Evolutionary conservation across 2,329 filamentous ascomycete genomes (phyloP).

Genomic region (Fusarium sp.): DNA sequence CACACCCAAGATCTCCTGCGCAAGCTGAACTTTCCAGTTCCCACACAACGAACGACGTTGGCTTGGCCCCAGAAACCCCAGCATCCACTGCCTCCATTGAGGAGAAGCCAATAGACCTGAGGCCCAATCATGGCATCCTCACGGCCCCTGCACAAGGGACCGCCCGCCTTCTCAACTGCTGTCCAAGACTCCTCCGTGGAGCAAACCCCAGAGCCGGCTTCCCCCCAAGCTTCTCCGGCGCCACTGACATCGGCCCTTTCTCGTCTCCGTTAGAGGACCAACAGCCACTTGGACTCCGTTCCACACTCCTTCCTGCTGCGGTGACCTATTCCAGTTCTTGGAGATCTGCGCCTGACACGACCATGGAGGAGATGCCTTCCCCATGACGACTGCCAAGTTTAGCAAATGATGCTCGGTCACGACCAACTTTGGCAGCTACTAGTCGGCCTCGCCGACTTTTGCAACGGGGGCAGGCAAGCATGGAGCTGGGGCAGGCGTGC

Average conservation of each 20-base stretch:
- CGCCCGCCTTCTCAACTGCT: slow-evolving; percentile 3
- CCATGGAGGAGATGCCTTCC: slow-evolving; percentile 18
- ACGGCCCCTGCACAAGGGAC: slow-evolving; percentile 12
- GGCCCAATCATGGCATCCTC: slow-evolving; percentile 5
- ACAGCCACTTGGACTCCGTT: slow-evolving; percentile 23
- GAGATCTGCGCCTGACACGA: slow-evolving; percentile 25
- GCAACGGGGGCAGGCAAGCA: background rate
- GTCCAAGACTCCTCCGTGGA: slow-evolving; percentile 11
- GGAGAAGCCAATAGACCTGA: slow-evolving; percentile 26
- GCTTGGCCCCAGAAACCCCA: slow-evolving; percentile 26
- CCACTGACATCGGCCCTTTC: slow-evolving; percentile 46
- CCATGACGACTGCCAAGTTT: slow-evolving; percentile 47
- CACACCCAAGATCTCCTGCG: background rate
- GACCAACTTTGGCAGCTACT: background rate
- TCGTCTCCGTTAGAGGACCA: slow-evolving; percentile 29
- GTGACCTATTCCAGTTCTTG: slow-evolving; percentile 2
- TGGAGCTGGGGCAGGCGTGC: slow-evolving; percentile 1
- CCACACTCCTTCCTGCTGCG: slow-evolving; percentile 3
- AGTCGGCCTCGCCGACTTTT: slow-evolving; percentile 3
- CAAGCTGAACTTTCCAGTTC: background rate
- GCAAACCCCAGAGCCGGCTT: slow-evolving; percentile 22
- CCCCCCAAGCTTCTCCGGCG: slow-evolving; percentile 27
- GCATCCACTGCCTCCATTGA: slow-evolving; percentile 21
- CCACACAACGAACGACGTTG: background rate
- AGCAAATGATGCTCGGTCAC: slow-evolving; percentile 21